Conservation (phyloP, 768 basidiomycete genomes). For the Mycena albidolilacea region DNA sequence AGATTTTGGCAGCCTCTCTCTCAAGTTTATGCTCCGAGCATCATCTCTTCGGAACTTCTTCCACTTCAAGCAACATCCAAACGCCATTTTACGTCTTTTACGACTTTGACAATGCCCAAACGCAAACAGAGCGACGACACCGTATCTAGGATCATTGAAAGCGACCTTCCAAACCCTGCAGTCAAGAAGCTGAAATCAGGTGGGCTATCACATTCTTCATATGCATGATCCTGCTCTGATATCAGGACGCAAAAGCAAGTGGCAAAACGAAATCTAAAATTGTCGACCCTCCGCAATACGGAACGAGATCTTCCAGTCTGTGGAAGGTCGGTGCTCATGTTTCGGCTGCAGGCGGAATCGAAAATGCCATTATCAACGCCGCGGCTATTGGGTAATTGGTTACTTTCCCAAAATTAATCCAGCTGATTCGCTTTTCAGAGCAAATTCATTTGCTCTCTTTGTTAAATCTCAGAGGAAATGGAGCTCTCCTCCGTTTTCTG, state of each 20-base stretch:
- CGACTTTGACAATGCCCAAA: constrained; percentile 28
- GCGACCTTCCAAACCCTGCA: constrained; percentile 21
- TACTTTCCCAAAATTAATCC: constrained; percentile 8
- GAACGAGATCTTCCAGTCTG: constrained; percentile 48
- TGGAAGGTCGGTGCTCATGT: constrained; percentile 92
- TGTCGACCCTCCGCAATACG: constrained; percentile 10
- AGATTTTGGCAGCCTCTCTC: too few species aligned
- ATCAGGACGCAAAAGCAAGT: background rate
- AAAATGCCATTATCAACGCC: constrained; percentile 80
- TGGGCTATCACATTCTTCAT: background rate
- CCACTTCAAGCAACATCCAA: background rate
- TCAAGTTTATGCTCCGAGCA: constrained; percentile 19
- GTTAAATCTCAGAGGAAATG: constrained; percentile 90
- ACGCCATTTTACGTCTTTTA: constrained; percentile 4
- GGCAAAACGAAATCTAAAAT: constrained; percentile 23
- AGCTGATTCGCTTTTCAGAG: constrained; percentile 57
- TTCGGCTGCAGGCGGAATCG: constrained; percentile 85
- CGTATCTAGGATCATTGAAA: constrained; percentile 6
- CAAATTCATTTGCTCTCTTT: constrained; percentile 89
- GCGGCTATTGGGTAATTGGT: constrained; percentile 71
- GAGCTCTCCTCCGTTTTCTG: constrained; percentile 72
- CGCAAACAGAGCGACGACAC: constrained; percentile 22
- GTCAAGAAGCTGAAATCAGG: constrained; percentile 24
- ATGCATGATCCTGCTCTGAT: background rate
- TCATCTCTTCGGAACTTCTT: background rate